Evolutionary conservation across 2,329 filamentous ascomycete species (phyloP).

Genomic region (Orbilia oligospora): DNA sequence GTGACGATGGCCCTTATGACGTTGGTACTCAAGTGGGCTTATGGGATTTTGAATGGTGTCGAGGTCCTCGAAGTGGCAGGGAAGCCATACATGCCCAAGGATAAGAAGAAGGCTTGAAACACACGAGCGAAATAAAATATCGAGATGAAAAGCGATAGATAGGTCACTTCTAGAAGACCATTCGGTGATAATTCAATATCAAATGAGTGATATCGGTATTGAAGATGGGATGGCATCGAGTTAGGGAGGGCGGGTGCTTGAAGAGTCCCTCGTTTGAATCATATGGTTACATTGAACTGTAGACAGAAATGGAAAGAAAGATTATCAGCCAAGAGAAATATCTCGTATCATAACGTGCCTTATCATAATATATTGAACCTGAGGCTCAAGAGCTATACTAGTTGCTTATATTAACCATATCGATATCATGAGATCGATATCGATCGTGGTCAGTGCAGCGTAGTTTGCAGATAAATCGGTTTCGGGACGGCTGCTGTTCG

Average conservation of each 20-base stretch:
- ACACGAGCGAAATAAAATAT: background rate
- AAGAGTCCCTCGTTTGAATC: background rate
- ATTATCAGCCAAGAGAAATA: background rate
- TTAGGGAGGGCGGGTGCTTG: background rate
- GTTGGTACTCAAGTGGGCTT: constrained; percentile 77
- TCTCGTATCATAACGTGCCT: background rate
- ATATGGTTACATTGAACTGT: constrained; percentile 8
- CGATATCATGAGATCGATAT: constrained; percentile 1
- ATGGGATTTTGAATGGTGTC: constrained; percentile 77
- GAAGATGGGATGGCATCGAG: no score
- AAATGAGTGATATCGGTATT: no score
- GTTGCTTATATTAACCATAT: background rate
- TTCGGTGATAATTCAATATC: background rate
- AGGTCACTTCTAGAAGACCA: background rate
- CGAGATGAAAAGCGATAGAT: background rate
- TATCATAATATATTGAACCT: background rate
- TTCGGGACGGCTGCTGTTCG: constrained; percentile 1
- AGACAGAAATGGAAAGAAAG: constrained; percentile 1
- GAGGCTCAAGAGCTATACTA: constrained; percentile 14
- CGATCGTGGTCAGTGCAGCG: background rate
- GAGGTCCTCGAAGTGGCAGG: constrained; percentile 68
- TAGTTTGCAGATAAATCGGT: constrained; percentile 1
- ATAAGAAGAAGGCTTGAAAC: constrained; percentile 26
- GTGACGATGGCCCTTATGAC: constrained; percentile 80
- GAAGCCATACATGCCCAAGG: constrained; percentile 62